phyloP scores from a whole-genome alignment of 1,139 yeast species.

The Scheffersomyces titani region DNA sequence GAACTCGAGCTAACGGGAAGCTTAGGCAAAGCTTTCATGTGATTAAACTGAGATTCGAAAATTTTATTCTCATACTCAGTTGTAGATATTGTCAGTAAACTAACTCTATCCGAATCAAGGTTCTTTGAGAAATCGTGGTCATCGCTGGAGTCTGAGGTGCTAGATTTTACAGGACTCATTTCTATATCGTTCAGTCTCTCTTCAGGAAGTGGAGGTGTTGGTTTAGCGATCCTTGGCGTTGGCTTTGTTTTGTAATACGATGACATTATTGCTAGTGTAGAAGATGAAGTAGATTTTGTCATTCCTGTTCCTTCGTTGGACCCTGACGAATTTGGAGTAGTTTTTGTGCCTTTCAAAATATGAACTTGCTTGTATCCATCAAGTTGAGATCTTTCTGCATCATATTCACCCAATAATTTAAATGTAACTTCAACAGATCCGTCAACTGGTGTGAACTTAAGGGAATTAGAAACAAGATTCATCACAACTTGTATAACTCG shows the following conservation, averaged over 20 bases:
- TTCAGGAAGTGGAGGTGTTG: background rate
- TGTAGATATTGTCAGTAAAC: conserved; percentile 50
- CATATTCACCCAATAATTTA: conserved; percentile 71
- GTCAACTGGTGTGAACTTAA: conserved; percentile 86
- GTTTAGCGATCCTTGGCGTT: background rate
- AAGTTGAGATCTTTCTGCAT: conserved; percentile 41
- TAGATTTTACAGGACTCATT: background rate
- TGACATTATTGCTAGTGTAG: background rate
- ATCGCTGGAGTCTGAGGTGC: background rate
- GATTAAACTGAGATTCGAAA: conserved; percentile 51
- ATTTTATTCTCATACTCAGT: conserved; percentile 56
- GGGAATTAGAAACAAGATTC: conserved; percentile 83
- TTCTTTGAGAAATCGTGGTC: background rate
- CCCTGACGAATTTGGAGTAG: background rate
- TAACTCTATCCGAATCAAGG: conserved; percentile 29
- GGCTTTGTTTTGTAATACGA: conserved; percentile 2
- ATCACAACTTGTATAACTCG: conserved; percentile 84
- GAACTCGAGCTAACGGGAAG: conserved; percentile 9
- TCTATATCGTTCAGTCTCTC: background rate
- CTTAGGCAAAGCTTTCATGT: conserved; percentile 31
- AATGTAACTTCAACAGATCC: conserved; percentile 76
- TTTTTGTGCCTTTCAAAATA: conserved; percentile 12
- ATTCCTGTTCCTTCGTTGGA: background rate
- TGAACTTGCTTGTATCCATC: conserved; percentile 31
- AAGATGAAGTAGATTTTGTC: background rate